phyloP scores from a whole-genome alignment of 345 rosid genomes.

The Durio zibethinus region DNA sequence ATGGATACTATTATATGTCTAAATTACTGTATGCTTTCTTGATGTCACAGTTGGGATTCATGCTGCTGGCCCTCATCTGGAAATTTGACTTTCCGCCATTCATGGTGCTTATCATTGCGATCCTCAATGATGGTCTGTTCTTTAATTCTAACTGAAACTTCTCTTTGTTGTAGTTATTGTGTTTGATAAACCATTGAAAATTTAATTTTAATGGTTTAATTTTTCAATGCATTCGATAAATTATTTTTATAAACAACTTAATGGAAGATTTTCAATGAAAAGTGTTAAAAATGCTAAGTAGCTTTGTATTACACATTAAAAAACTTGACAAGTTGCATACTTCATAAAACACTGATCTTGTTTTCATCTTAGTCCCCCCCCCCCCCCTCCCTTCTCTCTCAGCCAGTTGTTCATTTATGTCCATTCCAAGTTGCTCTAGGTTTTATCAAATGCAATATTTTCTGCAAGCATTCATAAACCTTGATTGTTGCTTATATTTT shows the following conservation, averaged over 20 bases:
- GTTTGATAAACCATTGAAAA: not conserved
- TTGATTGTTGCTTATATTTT: not conserved
- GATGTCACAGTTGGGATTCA: conserved; percentile 80
- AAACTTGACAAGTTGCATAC: not conserved
- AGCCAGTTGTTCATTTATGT: not conserved
- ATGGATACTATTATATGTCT: not conserved
- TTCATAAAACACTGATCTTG: not conserved
- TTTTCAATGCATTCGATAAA: too few species aligned
- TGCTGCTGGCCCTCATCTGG: conserved; percentile 97
- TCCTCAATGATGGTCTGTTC: conserved; percentile 86
- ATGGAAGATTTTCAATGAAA: not conserved
- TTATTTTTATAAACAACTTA: not conserved
- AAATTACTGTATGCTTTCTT: not conserved
- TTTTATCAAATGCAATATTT: not conserved
- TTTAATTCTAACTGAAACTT: not conserved
- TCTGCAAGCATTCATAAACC: not conserved
- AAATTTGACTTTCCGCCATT: conserved; percentile 97
- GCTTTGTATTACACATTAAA: not conserved
- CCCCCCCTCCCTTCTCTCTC: too few species aligned
- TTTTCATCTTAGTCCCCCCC: not conserved
- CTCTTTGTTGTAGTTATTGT: not conserved
- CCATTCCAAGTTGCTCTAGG: not conserved
- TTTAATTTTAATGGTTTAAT: too few species aligned
- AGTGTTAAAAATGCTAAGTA: not conserved
- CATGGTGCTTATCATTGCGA: conserved; percentile 98